Conservation (phyloP, 176 grass and related monocot species). For the Ensete glaucum region DNA sequence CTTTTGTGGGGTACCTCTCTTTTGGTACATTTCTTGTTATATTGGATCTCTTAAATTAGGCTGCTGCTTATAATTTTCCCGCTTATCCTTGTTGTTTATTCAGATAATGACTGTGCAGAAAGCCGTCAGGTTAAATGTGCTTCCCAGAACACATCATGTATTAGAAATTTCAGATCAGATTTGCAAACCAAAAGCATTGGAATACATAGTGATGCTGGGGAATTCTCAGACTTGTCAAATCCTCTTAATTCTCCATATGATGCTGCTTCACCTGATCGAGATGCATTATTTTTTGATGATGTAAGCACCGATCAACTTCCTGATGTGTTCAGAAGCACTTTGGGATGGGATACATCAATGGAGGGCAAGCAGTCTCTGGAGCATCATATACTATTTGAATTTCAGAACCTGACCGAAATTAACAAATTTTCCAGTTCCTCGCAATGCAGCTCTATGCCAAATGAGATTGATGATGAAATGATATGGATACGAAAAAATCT, state of each 20-base stretch:
- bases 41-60: not conserved
- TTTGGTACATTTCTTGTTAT: not conserved
- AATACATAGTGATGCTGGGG: not conserved
- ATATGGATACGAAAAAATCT: conserved; percentile 13
- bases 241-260: not conserved
- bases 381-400: conserved; percentile 3
- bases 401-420: conserved; percentile 11
- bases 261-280: not conserved
- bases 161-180: conserved; percentile 9
- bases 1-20: conserved; percentile 2
- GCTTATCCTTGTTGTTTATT: not conserved
- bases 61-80: not conserved
- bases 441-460: not conserved
- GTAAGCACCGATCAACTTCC: conserved; percentile 5
- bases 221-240: conserved; percentile 12
- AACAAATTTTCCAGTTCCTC: not conserved
- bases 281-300: not conserved
- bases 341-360: conserved; percentile 9
- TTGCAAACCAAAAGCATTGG: conserved; percentile 1
- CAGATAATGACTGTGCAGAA: not conserved
- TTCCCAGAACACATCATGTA: not conserved
- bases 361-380: conserved; percentile 13
- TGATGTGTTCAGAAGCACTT: conserved; percentile 4
- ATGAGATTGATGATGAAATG: conserved; percentile 7
- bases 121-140: not conserved